phyloP scores from a whole-genome alignment of 176 grass and related monocot genomes.

The Eragrostis curvula region DNA sequence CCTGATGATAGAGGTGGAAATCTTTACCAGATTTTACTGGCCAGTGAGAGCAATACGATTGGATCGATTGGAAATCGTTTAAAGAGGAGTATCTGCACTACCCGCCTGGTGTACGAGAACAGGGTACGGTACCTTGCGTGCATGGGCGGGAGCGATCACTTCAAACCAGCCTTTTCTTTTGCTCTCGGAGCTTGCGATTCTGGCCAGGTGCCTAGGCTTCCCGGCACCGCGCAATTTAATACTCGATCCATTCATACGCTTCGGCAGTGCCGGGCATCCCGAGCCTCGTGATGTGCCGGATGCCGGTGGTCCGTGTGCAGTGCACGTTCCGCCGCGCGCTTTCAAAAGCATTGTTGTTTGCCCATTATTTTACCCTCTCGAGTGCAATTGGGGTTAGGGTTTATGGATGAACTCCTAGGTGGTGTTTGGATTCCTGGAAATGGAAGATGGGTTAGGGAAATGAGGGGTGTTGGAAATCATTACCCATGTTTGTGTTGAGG shows the following conservation, averaged over 20 bases:
- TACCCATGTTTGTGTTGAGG: too few species aligned
- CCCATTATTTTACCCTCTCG: not conserved
- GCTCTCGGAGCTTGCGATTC: not conserved
- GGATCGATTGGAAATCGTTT: not conserved
- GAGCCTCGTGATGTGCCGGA: conserved; percentile 19
- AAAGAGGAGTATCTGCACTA: not conserved
- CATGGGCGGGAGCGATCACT: not conserved
- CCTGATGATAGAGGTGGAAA: not conserved
- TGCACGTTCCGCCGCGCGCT: not conserved
- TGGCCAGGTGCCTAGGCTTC: conserved; percentile 4
- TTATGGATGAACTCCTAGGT: not conserved
- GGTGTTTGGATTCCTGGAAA: too few species aligned
- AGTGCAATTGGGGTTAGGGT: not conserved
- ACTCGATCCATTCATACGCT: conserved; percentile 6
- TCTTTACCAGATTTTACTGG: not conserved
- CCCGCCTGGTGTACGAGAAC: not conserved
- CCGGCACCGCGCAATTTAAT: conserved; percentile 6
- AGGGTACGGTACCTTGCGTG: conserved; percentile 22
- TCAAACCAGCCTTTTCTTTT: conserved; percentile 4
- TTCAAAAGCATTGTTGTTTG: not conserved
- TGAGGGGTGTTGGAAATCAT: too few species aligned
- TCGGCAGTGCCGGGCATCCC: conserved; percentile 24
- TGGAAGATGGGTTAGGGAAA: too few species aligned
- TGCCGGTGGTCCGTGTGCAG: not conserved
- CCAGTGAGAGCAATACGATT: too few species aligned